A percentile compares a stretch with the other conserved stretches of the same genome.
Conservation (phyloP, 352 stramenopile species). For the Lagenidium giganteum region DNA sequence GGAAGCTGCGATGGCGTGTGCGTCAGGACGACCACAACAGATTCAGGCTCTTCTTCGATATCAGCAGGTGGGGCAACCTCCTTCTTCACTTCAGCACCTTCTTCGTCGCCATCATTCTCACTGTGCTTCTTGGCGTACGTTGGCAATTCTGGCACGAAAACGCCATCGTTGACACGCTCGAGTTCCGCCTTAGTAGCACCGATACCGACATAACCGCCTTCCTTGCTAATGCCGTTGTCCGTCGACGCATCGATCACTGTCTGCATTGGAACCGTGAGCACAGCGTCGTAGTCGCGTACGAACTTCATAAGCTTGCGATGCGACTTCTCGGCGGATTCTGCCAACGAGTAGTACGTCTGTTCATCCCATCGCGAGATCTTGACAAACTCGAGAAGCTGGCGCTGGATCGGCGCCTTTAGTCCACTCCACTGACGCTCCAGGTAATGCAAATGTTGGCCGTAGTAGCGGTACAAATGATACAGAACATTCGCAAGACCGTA, state of each 20-base stretch:
- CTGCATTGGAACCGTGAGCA: conserved; percentile 79
- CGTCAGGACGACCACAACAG: conserved; percentile 13
- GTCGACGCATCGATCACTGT: conserved; percentile 86
- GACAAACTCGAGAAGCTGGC: conserved; percentile 96
- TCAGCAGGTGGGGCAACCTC: too few relatives aligned
- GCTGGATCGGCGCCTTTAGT: conserved; percentile 94
- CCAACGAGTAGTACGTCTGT: conserved; percentile 99
- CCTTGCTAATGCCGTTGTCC: conserved; percentile 77
- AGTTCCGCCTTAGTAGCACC: conserved; percentile 67
- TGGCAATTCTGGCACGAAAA: conserved; percentile 15
- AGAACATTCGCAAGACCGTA: conserved; percentile 85
- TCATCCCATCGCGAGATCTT: conserved; percentile 99
- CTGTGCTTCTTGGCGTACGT: background rate
- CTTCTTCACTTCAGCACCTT: background rate
- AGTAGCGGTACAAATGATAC: conserved; percentile 94
- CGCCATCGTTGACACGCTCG: conserved; percentile 32
- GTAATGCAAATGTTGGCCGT: conserved; percentile 87
- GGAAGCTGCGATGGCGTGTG: background rate
- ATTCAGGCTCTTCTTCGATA: background rate
- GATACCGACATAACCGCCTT: conserved; percentile 74
- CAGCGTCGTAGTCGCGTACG: conserved; percentile 88
- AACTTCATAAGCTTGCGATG: conserved; percentile 99
- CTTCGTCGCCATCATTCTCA: background rate
- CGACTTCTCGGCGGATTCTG: conserved; percentile 96
- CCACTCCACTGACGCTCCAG: conserved; percentile 79